Base-by-base conservation (phyloP, 2,329 filamentous ascomycete genomes). In the Tolypocladium sp. region DNA sequence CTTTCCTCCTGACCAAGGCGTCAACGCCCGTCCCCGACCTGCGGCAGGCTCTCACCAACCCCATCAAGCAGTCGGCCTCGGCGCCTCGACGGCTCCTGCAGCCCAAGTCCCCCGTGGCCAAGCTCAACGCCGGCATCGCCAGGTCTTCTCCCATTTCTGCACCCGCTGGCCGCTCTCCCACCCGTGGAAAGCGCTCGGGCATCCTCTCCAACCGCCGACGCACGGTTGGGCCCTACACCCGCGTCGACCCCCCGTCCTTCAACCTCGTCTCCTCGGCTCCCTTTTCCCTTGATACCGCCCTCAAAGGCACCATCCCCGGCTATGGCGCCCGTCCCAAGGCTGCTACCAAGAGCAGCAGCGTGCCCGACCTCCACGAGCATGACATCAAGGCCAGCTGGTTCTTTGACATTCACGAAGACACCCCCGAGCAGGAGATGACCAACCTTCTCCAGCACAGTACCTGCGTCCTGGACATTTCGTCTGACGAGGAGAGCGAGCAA, bases 361-460 rank as follows among this genome's bases (percentile, higher is more conserved):
- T 55, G 27, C 35, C 30, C 8, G 37, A 74, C 44, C 69, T 82
- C 41, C 63, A 74, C 49, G 77, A 78, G 61, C 69, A 78, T 27
- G 78, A 82, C 57, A 72, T 81, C 66, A 83, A 88, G 69, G 80
- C 84, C 40, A 81, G 81, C 60, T 97, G 92, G 92, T 89, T 89
- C 77, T 97, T 99, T 70, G 89, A 93, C 60, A 97, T 99, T 68
- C 88, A 97, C 70, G 91, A 96, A 70, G 93, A 99, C 73, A 91
- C 90, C 0, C 84, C 89, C 9, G 90, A 96, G 70, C 90, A 97
- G 70, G 88, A 96, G 70, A 90, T 94, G 74, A 91, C 92, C 67
- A 97, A 96, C 68, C 78, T 96, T 44, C 90, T 97, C 76, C 90
- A 97, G 74, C 93, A 97, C 77, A 89, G 88, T 59, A 93, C 93